Percentiles rank a stretch among this genome's conserved stretches.
Conservation (phyloP, 352 stramenopile species). For the Globisporangium middletonii region DNA sequence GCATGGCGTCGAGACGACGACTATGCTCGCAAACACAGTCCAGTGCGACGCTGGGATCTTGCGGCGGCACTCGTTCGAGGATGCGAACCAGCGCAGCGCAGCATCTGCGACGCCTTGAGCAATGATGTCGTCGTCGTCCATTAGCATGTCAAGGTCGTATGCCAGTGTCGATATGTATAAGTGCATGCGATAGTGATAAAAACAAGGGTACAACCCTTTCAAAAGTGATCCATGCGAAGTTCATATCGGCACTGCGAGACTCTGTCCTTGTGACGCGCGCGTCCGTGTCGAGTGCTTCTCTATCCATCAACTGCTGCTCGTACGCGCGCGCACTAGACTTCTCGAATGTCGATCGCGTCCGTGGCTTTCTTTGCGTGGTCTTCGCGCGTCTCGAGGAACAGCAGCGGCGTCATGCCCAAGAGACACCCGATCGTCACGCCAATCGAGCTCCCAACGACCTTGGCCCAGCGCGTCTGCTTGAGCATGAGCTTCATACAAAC, state of each 20-base stretch:
- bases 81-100: constrained; percentile 56
- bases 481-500: constrained; percentile 75
- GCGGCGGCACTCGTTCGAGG: constrained; percentile 22
- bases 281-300: too few relatives aligned
- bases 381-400: constrained; percentile 69
- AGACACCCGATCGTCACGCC: constrained; percentile 74
- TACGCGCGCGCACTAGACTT: too few relatives aligned
- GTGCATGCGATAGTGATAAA: too few relatives aligned
- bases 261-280: too few relatives aligned
- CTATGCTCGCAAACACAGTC: constrained; percentile 59
- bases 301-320: too few relatives aligned
- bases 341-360: too few relatives aligned
- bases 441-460: constrained; percentile 57
- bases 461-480: constrained; percentile 55
- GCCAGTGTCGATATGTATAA: too few relatives aligned
- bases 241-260: too few relatives aligned
- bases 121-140: constrained; percentile 12
- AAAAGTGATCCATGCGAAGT: too few relatives aligned
- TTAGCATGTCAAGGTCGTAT: too few relatives aligned
- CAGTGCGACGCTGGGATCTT: constrained; percentile 49
- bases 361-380: constrained; percentile 16
- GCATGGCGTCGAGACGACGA: constrained; percentile 18
- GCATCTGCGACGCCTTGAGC: constrained; percentile 28
- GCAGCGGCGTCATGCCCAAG: constrained; percentile 64
- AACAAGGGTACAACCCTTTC: too few relatives aligned